phyloP scores from a whole-genome alignment of 2,329 filamentous ascomycete genomes.

The Talaromyces sp. region DNA sequence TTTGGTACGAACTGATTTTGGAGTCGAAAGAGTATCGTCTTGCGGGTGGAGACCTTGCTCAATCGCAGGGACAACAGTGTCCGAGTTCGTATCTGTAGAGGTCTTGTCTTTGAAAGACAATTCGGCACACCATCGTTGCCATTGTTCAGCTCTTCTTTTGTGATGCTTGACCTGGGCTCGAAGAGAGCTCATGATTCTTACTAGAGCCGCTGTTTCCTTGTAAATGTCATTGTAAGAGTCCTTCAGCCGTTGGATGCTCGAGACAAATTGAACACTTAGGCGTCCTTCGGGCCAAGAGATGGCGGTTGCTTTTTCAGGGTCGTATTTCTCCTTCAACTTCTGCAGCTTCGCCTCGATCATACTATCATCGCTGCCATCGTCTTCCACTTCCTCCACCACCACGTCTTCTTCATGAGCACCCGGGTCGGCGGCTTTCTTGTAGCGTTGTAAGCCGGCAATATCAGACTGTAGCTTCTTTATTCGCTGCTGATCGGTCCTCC shows the following conservation, averaged over 20 bases:
- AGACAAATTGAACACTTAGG: not conserved
- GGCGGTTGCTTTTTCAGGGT: conserved; percentile 25
- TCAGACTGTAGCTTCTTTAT: conserved; percentile 8
- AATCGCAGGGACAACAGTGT: not conserved
- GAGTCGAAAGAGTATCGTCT: not conserved
- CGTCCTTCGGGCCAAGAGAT: not conserved
- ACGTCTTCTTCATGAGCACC: not conserved
- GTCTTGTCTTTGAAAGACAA: not conserved
- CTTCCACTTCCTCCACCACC: not conserved
- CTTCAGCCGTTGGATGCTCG: not conserved
- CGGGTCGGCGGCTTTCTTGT: not conserved
- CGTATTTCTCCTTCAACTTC: conserved; percentile 28
- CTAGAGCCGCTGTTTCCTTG: conserved; percentile 27
- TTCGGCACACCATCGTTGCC: conserved; percentile 24
- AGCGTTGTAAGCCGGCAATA: not conserved
- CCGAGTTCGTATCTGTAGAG: not conserved
- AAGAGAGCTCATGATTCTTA: conserved; percentile 28
- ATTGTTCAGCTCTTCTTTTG: conserved; percentile 32
- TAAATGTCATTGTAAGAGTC: conserved; percentile 35
- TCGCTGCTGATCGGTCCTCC: not conserved
- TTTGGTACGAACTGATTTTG: not conserved
- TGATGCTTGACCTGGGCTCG: conserved; percentile 32
- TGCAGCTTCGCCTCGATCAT: conserved; percentile 17
- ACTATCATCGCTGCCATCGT: not conserved
- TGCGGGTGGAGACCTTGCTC: not conserved